Evolutionary conservation across 1,284 basidiomycete genomes (phyloP).

Genomic region (Ceraceosorus bombacis): DNA sequence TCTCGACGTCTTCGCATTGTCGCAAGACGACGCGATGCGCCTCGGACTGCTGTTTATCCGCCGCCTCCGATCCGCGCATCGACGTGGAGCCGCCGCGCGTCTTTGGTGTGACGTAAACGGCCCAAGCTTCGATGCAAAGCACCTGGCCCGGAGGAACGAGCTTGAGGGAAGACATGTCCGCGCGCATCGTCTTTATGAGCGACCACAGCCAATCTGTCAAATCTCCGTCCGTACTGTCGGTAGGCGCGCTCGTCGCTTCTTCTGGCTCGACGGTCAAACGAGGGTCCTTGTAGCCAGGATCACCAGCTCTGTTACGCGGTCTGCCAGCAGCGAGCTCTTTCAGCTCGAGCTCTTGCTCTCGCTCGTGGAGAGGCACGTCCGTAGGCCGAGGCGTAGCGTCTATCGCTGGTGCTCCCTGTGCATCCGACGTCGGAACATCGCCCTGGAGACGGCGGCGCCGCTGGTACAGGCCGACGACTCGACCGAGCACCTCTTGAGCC

Average conservation of each 20-base stretch:
- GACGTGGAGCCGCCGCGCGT: slow-evolving; percentile 12
- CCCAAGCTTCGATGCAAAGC: slow-evolving; percentile 35
- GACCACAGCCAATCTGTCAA: slow-evolving; percentile 37
- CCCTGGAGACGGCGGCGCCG: slow-evolving; percentile 22
- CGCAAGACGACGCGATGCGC: slow-evolving; percentile 52
- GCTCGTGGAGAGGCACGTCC: slow-evolving; percentile 20
- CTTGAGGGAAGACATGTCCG: slow-evolving; percentile 31
- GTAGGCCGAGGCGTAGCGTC: slow-evolving; percentile 18
- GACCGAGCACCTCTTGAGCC: slow-evolving; percentile 53
- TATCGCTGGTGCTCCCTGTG: background rate
- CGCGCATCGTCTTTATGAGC: slow-evolving; percentile 41
- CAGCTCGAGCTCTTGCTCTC: slow-evolving; percentile 21
- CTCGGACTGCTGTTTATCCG: slow-evolving; percentile 1
- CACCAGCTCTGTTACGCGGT: slow-evolving; percentile 27
- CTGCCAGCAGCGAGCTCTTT: slow-evolving; percentile 30
- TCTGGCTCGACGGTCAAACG: slow-evolving; percentile 12
- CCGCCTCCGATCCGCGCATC: slow-evolving; percentile 8
- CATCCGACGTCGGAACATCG: slow-evolving; percentile 39
- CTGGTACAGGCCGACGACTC: slow-evolving; percentile 47
- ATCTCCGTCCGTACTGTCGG: slow-evolving; percentile 18
- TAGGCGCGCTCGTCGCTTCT: slow-evolving; percentile 4
- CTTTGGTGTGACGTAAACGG: slow-evolving; percentile 32
- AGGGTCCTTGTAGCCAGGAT: slow-evolving; percentile 28
- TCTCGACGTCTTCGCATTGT: slow-evolving; percentile 51
- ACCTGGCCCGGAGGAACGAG: slow-evolving; percentile 39